phyloP scores from a whole-genome alignment of 495 filamentous ascomycete species.

The Penicillium paradoxum region DNA sequence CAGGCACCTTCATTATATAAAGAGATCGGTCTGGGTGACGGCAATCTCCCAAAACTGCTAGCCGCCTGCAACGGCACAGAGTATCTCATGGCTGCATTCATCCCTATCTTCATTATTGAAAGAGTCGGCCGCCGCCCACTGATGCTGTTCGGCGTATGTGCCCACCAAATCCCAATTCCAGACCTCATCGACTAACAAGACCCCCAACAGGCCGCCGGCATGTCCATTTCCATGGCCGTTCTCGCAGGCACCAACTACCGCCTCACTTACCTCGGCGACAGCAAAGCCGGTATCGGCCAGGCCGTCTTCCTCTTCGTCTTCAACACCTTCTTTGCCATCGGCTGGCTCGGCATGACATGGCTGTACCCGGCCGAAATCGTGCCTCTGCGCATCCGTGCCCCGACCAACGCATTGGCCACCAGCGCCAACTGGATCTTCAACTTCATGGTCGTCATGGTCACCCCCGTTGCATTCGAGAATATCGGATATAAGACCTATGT shows the following conservation, averaged over 20 bases:
- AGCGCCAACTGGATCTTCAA: constrained; percentile 53
- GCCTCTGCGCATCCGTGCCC: constrained; percentile 22
- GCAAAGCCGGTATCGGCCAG: constrained; percentile 42
- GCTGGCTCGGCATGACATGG: constrained; percentile 69
- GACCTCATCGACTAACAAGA: neutral
- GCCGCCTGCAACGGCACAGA: constrained; percentile 61
- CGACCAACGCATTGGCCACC: constrained; percentile 19
- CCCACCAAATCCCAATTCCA: neutral
- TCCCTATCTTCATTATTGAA: constrained; percentile 62
- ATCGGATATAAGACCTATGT: constrained; percentile 65
- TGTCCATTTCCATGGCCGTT: constrained; percentile 58
- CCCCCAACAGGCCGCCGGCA: constrained; percentile 43
- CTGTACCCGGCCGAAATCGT: constrained; percentile 66
- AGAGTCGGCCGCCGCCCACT: constrained; percentile 58
- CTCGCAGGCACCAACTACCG: constrained; percentile 43
- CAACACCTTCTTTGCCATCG: constrained; percentile 66
- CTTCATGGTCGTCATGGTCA: constrained; percentile 59
- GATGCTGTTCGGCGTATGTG: constrained; percentile 57
- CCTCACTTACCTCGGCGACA: constrained; percentile 24
- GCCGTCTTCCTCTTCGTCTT: constrained; percentile 52
- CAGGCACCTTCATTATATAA: constrained; percentile 27
- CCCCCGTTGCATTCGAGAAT: constrained; percentile 54
- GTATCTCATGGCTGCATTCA: constrained; percentile 63
- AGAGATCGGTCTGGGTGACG: constrained; percentile 44
- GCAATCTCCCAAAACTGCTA: constrained; percentile 25